These are phyloP conservation scores for Solanum pimpinellifolium DNA, from an alignment of 257 asterid genomes.

Conservation along the genomic window DNA sequence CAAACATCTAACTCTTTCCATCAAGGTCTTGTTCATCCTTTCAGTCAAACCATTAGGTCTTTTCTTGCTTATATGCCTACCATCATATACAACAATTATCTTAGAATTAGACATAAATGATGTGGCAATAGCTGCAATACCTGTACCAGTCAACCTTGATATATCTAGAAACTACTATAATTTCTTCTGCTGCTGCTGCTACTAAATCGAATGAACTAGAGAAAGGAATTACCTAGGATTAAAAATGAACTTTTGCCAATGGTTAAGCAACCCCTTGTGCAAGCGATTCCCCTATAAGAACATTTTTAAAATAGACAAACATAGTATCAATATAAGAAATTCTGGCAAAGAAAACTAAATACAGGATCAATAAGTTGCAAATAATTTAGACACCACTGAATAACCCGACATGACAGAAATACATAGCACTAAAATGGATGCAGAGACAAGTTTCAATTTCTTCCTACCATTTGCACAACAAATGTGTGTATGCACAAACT, in stretches of 20 bases:
- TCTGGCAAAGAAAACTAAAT: neutral
- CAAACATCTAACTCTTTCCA: too few species aligned
- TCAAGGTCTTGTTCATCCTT: too few species aligned
- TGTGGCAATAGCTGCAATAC: neutral
- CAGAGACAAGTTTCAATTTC: neutral
- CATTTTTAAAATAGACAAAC: neutral
- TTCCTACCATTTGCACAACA: neutral
- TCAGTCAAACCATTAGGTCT: neutral
- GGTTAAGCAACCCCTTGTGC: slow-evolving; percentile 78
- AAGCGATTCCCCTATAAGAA: slow-evolving; percentile 74
- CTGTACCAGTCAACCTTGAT: neutral
- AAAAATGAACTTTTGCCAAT: slow-evolving; percentile 92
- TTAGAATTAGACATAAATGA: neutral
- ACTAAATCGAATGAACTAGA: neutral
- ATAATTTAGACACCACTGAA: neutral
- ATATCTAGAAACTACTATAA: neutral
- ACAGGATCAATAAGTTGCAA: neutral
- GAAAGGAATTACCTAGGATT: slow-evolving; percentile 67
- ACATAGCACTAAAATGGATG: neutral
- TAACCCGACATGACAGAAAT: neutral
- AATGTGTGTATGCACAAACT: neutral
- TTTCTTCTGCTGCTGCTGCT: neutral
- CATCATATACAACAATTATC: neutral
- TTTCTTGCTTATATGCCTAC: neutral
- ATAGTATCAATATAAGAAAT: neutral